Base-by-base conservation (phyloP, 1,284 basidiomycete species). In the Wolfiporia cocos region DNA sequence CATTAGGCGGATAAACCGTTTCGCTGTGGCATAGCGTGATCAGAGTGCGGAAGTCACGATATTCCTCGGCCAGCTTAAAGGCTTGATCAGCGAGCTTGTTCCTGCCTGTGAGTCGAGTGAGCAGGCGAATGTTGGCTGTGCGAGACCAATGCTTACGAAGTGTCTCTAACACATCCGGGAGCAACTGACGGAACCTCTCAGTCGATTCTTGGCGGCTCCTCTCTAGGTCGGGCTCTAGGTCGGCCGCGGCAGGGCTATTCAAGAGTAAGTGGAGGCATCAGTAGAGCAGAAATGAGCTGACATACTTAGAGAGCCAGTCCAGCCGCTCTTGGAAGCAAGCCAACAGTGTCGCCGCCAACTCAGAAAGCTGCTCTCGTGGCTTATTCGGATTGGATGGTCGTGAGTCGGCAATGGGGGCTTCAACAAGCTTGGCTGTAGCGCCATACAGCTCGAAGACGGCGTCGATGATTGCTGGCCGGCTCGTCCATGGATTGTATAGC, bases 401-500 rank as follows among this genome's bases (percentile, higher is more conserved):
- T n/a, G n/a, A n/a, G 26, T 59, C 61, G 17, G 56, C 52, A 4
- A 61, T 52, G 2, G 67, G 52, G 9, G 62, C 49, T 34, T 78
- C 74, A 6, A 74, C 57, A 9, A 68, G 62, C 47, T 70, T 71
- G 46, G 69, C 77, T 0, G 88, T 89, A 1, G 75, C 62, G 39
- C 82, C 75, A 56, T 93, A 94, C 17, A 94, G 72, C 34, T 74
- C 73, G 33, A 86, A 72, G 3, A 91, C 65, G 19, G 82, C 71
- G 37, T 89, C 81, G 42, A 96, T 76, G 34, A 89, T 63, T 1
- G 66, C 62, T 5, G 76, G 69, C 50, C 72, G 71, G 58, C 81
- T 91, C 2, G 92, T 91, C 95, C 95, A 99, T 1, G 90, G 79
- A 50, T 86, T 78, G 43, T 77, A 71, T 68, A 84, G 78, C 0